Evolutionary conservation across 768 basidiomycete species (phyloP).

Genomic region (Rhizopogon vinicolor): DNA sequence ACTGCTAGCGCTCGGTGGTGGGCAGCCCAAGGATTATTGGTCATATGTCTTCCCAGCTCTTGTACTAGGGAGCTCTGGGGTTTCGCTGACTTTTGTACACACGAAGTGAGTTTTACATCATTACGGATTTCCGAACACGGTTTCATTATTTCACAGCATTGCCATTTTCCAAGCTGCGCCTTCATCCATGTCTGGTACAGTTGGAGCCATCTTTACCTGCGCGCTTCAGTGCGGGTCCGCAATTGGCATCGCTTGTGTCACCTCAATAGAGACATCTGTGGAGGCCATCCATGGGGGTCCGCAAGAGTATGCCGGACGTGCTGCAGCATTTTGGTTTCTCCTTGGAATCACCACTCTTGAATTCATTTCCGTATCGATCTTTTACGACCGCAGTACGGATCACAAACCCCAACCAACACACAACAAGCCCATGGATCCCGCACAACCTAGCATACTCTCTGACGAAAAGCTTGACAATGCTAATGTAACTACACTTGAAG

Average conservation of each 20-base stretch:
- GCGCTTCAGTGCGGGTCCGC: slow-evolving; percentile 51
- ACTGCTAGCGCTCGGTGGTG: slow-evolving; percentile 39
- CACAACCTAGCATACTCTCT: neutral
- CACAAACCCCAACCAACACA: neutral
- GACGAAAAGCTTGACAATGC: neutral
- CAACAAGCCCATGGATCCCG: neutral
- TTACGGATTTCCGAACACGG: neutral
- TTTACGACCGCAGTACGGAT: slow-evolving; percentile 26
- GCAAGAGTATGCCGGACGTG: slow-evolving; percentile 33
- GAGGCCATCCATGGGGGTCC: slow-evolving; percentile 28
- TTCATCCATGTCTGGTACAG: slow-evolving; percentile 44
- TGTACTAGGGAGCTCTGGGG: slow-evolving; percentile 41
- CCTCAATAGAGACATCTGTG: slow-evolving; percentile 43
- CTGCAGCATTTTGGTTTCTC: slow-evolving; percentile 42
- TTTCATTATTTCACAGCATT: slow-evolving; percentile 28
- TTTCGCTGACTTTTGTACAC: slow-evolving; percentile 40
- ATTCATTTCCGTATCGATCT: slow-evolving; percentile 26
- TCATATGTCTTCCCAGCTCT: slow-evolving; percentile 45
- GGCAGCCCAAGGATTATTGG: slow-evolving; percentile 41
- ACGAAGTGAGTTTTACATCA: slow-evolving; percentile 35
- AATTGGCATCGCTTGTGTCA: slow-evolving; percentile 43
- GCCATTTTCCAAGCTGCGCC: slow-evolving; percentile 47
- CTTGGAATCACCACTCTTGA: slow-evolving; percentile 31
- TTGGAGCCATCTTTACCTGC: slow-evolving; percentile 53
- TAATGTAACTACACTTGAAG: too few species aligned